Conservation (phyloP, 2,329 filamentous ascomycete species). For the Arthrobotrys sphaeroides region DNA sequence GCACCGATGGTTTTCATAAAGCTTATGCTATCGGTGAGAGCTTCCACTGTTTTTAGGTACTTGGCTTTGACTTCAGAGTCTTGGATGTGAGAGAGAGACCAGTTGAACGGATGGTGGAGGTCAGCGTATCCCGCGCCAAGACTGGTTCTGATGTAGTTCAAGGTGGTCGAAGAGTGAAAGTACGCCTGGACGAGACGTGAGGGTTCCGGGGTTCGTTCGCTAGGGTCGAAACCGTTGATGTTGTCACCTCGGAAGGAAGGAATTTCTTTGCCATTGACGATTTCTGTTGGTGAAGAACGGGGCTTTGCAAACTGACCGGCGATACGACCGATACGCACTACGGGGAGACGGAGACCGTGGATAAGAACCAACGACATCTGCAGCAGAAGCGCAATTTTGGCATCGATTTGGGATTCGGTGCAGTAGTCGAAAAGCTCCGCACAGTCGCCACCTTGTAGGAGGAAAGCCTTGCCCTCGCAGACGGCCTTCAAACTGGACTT, state of each 20-base stretch:
- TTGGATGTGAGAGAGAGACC: constrained; percentile 89
- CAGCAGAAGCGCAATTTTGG: constrained; percentile 93
- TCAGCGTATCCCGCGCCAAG: constrained; percentile 90
- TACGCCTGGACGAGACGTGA: constrained; percentile 87
- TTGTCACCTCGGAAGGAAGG: constrained; percentile 95
- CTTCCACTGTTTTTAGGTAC: constrained; percentile 83
- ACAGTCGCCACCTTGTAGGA: constrained; percentile 96
- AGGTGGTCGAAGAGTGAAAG: constrained; percentile 91
- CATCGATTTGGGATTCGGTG: constrained; percentile 78
- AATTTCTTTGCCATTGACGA: constrained; percentile 79
- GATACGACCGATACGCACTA: constrained; percentile 94
- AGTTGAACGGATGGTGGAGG: constrained; percentile 90
- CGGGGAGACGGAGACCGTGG: constrained; percentile 81
- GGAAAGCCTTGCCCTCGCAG: constrained; percentile 86
- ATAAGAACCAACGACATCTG: constrained; percentile 98
- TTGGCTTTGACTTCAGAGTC: constrained; percentile 84
- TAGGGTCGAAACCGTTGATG: constrained; percentile 82
- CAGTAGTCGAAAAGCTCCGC: constrained; percentile 98
- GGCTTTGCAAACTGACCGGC: constrained; percentile 98
- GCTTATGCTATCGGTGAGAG: constrained; percentile 87
- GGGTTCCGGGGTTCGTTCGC: constrained; percentile 83
- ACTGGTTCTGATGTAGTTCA: constrained; percentile 89
- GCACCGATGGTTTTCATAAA: constrained; percentile 96
- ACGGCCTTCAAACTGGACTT: constrained; percentile 83
- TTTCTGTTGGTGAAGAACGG: constrained; percentile 85